phyloP scores from a whole-genome alignment of 176 grass and related monocot genomes.

The Oryza nivara region DNA sequence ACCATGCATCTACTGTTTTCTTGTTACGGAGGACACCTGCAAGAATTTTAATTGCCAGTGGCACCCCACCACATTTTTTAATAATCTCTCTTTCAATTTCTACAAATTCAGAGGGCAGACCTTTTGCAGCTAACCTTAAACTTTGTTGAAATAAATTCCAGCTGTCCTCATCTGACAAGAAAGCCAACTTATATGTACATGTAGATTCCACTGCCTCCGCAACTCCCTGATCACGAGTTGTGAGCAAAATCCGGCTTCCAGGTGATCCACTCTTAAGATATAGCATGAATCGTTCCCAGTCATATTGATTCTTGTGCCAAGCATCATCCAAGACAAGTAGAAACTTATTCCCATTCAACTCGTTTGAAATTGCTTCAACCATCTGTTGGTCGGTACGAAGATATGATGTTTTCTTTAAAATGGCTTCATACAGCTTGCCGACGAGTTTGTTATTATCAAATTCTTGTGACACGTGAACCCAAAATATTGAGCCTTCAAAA shows the following conservation, averaged over 20 bases:
- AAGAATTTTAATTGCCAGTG: constrained; percentile 25
- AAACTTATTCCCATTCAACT: neutral
- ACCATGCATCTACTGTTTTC: neutral
- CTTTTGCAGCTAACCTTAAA: neutral
- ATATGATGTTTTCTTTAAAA: no score
- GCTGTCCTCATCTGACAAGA: neutral
- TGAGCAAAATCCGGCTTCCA: constrained; percentile 48
- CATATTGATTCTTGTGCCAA: constrained; percentile 16
- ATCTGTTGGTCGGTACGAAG: neutral
- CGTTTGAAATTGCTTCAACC: neutral
- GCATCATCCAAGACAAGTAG: constrained; percentile 45
- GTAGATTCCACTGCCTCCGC: neutral
- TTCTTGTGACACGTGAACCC: constrained; percentile 39
- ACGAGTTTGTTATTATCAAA: constrained; percentile 1
- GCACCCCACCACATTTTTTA: constrained; percentile 31
- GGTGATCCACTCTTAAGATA: neutral
- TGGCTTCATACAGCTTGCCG: neutral
- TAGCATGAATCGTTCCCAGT: constrained; percentile 14
- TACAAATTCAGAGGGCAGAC: neutral
- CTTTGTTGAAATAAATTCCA: constrained; percentile 11
- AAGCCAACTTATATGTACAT: neutral
- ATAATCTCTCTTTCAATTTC: constrained; percentile 39
- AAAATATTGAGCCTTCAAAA: neutral
- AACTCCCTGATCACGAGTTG: constrained; percentile 26
- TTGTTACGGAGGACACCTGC: neutral